Evolutionary conservation across 805 yeast genomes (phyloP).

Genomic region (Lipomyces mesembrius): DNA sequence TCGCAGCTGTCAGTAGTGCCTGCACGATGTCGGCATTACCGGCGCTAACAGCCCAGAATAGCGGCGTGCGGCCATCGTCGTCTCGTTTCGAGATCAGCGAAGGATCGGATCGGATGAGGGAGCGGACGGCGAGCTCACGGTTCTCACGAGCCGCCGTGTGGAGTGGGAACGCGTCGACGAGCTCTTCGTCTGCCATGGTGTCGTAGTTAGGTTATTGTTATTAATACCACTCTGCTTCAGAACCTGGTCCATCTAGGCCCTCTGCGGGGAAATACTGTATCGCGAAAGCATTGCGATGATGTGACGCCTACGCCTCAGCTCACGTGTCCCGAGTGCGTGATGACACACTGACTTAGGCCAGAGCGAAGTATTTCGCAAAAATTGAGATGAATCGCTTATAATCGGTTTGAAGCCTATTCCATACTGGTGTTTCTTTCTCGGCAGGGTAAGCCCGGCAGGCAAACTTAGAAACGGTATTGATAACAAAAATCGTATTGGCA

Average conservation of each 20-base stretch:
- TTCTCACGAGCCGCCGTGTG: conserved; percentile 73
- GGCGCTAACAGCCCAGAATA: conserved; percentile 87
- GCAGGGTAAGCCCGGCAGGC: no score
- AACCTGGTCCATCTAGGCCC: background rate
- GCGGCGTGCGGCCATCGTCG: conserved; percentile 75
- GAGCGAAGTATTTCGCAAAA: no score
- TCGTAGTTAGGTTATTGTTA: background rate
- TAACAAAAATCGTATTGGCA: no score
- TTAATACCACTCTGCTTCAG: no score
- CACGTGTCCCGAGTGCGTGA: background rate
- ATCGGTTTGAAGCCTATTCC: no score
- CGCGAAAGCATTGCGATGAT: background rate
- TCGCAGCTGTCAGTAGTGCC: conserved; percentile 43
- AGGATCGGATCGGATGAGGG: conserved; percentile 57
- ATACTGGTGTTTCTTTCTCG: no score
- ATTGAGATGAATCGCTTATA: no score
- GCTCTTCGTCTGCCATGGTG: background rate
- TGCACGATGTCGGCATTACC: conserved; percentile 59
- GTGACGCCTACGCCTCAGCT: background rate
- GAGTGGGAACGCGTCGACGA: conserved; percentile 25
- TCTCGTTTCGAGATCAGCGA: conserved; percentile 57
- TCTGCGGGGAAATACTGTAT: background rate
- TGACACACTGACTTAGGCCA: no score
- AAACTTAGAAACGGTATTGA: no score
- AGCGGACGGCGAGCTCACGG: conserved; percentile 56